Conservation (phyloP, 2,329 filamentous ascomycete genomes). For the Trematosphaeria pertusa region DNA sequence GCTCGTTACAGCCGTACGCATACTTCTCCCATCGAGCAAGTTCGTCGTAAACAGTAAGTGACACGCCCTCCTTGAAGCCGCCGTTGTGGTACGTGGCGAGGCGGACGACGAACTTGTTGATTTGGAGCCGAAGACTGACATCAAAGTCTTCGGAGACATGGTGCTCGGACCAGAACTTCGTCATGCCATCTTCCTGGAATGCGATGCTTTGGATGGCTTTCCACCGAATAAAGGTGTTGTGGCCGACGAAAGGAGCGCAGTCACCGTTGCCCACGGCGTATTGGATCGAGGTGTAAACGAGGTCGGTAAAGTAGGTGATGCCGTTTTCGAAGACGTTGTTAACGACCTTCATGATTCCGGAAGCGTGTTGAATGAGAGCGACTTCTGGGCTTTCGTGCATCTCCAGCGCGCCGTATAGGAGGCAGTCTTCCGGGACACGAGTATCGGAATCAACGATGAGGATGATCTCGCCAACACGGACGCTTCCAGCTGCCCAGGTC, state of each 20-base stretch:
- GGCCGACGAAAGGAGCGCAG: slow-evolving; percentile 75
- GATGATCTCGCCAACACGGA: slow-evolving; percentile 83
- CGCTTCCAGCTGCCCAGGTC: slow-evolving; percentile 84
- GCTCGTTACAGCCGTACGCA: slow-evolving; percentile 72
- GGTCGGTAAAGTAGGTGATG: slow-evolving; percentile 77
- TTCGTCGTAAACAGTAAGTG: slow-evolving; percentile 74
- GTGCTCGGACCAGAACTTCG: slow-evolving; percentile 75
- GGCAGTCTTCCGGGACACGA: slow-evolving; percentile 68
- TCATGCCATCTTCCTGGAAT: slow-evolving; percentile 60
- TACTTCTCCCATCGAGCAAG: slow-evolving; percentile 69
- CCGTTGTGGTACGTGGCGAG: slow-evolving; percentile 71
- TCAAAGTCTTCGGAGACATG: slow-evolving; percentile 81
- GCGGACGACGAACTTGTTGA: slow-evolving; percentile 70
- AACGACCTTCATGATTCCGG: slow-evolving; percentile 72
- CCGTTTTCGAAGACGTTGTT: slow-evolving; percentile 75
- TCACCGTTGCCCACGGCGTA: slow-evolving; percentile 74
- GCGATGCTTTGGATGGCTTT: slow-evolving; percentile 65
- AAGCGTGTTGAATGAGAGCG: slow-evolving; percentile 76
- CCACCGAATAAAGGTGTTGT: slow-evolving; percentile 78
- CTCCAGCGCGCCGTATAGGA: slow-evolving; percentile 77
- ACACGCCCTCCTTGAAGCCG: slow-evolving; percentile 76
- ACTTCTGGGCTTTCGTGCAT: slow-evolving; percentile 82
- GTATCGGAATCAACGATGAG: slow-evolving; percentile 58
- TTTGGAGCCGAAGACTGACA: slow-evolving; percentile 73
- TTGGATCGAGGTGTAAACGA: slow-evolving; percentile 74